phyloP scores from a whole-genome alignment of 2,329 filamentous ascomycete genomes.

The Aspergillus neoniger region DNA sequence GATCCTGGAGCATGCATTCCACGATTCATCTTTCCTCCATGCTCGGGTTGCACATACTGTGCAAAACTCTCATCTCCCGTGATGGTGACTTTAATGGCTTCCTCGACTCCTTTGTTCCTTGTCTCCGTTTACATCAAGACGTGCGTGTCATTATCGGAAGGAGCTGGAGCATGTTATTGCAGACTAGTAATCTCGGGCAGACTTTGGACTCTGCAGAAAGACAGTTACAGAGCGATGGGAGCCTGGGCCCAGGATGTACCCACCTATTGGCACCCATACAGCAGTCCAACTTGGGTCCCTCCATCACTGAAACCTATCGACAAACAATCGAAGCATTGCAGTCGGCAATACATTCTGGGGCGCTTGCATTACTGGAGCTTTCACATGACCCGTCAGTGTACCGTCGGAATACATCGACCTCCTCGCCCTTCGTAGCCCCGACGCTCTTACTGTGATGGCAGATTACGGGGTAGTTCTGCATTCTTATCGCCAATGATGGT shows the following conservation, averaged over 20 bases:
- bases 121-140: conserved; percentile 14
- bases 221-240: neutral
- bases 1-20: conserved; percentile 16
- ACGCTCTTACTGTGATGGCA: conserved; percentile 40
- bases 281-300: neutral
- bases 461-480: conserved; percentile 42
- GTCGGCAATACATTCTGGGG: neutral
- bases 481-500: conserved; percentile 35
- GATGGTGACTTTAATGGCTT: conserved; percentile 10
- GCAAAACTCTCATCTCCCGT: conserved; percentile 16
- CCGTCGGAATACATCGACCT: conserved; percentile 42
- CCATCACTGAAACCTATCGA: neutral
- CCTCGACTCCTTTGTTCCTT: conserved; percentile 17
- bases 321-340: neutral
- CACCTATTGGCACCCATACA: neutral
- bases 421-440: conserved; percentile 32
- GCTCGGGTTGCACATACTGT: conserved; percentile 17
- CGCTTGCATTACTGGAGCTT: neutral
- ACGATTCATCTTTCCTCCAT: conserved; percentile 18
- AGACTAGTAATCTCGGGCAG: neutral
- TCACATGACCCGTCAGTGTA: neutral
- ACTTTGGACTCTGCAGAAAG: neutral
- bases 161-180: conserved; percentile 9
- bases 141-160: conserved; percentile 9
- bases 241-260: neutral